Conservation (phyloP, 2,329 filamentous ascomycete genomes). For the Colletotrichum lindemuthianum region DNA sequence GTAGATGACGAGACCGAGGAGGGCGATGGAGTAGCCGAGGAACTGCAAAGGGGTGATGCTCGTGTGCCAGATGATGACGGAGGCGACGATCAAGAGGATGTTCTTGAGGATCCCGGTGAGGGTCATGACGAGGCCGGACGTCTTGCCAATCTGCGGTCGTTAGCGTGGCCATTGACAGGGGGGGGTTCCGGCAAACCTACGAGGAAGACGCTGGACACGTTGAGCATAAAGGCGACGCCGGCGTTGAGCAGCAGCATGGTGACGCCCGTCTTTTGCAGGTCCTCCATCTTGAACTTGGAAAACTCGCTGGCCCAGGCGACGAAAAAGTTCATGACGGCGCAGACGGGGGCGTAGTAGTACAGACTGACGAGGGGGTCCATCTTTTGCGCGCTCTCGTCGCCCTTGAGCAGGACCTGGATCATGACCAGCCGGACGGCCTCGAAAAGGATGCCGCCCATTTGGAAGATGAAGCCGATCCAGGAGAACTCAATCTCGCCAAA, state of each 20-base stretch:
- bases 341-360: constrained; percentile 90
- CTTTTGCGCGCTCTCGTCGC: constrained; percentile 71
- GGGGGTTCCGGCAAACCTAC: constrained; percentile 62
- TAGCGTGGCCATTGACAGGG: constrained; percentile 15
- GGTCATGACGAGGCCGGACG: constrained; percentile 85
- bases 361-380: constrained; percentile 90
- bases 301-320: constrained; percentile 77
- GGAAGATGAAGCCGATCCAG: constrained; percentile 72
- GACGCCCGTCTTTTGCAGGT: constrained; percentile 73
- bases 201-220: constrained; percentile 86
- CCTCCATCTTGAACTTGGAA: constrained; percentile 70
- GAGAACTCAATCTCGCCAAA: constrained; percentile 76
- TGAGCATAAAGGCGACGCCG: constrained; percentile 81
- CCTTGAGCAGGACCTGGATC: constrained; percentile 84
- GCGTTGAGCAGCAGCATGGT: constrained; percentile 77
- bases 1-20: constrained; percentile 61
- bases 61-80: constrained; percentile 82
- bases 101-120: constrained; percentile 89
- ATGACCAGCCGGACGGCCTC: constrained; percentile 86
- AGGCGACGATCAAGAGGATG: constrained; percentile 81
- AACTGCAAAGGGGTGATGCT: constrained; percentile 76
- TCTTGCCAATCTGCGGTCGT: constrained; percentile 80
- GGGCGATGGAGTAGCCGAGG: constrained; percentile 80
- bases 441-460: constrained; percentile 80
- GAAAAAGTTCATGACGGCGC: constrained; percentile 81